A percentile compares a stretch with the other conserved stretches of the same genome.
These are phyloP conservation scores for Ogataea salicorniae DNA, from an alignment of 805 yeast species.

Conservation along the genomic window DNA sequence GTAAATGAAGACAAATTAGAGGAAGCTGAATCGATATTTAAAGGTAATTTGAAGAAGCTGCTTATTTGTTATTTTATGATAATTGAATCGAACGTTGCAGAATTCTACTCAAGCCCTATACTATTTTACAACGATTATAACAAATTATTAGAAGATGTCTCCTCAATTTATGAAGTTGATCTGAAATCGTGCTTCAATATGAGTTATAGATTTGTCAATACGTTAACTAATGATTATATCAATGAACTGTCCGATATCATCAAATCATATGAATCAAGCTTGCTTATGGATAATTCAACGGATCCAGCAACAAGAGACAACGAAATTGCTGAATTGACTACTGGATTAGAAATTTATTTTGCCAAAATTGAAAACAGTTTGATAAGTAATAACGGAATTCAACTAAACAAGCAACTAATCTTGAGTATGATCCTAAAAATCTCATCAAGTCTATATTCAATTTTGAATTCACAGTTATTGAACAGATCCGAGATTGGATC, in stretches of 20 bases:
- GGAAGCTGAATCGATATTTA: slow-evolving; percentile 21
- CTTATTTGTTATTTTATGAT: slow-evolving; percentile 25
- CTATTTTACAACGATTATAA: slow-evolving; percentile 31
- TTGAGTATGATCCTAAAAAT: slow-evolving; percentile 15
- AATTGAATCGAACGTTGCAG: slow-evolving; percentile 10
- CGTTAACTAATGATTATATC: slow-evolving; percentile 5
- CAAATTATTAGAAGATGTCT: slow-evolving; percentile 19
- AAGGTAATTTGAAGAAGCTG: slow-evolving; percentile 24
- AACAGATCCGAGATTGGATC: slow-evolving; percentile 27
- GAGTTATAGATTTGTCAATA: slow-evolving; percentile 15
- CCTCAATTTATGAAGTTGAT: slow-evolving; percentile 13
- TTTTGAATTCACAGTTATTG: slow-evolving; percentile 16
- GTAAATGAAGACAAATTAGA: slow-evolving; percentile 9
- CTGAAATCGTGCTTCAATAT: slow-evolving; percentile 19
- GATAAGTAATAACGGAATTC: slow-evolving; percentile 6
- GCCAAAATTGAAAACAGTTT: slow-evolving; percentile 9
- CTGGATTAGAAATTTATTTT: slow-evolving; percentile 12
- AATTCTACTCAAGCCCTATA: slow-evolving; percentile 20
- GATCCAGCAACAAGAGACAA: slow-evolving; percentile 8
- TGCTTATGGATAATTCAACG: slow-evolving; percentile 18
- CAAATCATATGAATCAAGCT: slow-evolving; percentile 10
- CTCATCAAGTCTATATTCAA: slow-evolving; percentile 13
- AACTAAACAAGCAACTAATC: slow-evolving; percentile 19
- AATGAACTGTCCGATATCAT: slow-evolving; percentile 7
- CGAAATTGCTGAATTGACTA: slow-evolving; percentile 4